Percentiles rank a stretch among this genome's conserved stretches.
Conservation (phyloP, 495 filamentous ascomycete species). For the Pseudotulostoma volvatum region DNA sequence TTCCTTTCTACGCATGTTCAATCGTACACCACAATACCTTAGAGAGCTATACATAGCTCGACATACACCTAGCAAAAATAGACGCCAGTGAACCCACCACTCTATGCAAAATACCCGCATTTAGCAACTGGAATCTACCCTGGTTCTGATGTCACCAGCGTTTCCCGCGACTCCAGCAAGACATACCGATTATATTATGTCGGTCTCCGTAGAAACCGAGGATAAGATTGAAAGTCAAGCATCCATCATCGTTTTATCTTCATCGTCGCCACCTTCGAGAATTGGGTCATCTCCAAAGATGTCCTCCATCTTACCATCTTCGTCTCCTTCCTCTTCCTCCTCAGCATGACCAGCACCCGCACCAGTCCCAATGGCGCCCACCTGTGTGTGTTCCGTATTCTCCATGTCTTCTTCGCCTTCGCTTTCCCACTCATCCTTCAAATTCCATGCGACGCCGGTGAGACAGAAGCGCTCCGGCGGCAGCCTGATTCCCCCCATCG, state of each 20-base stretch:
- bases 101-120: too few species aligned
- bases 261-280: constrained; percentile 29
- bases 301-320: constrained; percentile 46
- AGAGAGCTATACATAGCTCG: too few species aligned
- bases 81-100: too few species aligned
- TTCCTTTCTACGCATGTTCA: too few species aligned
- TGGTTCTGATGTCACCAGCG: too few species aligned
- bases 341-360: constrained; percentile 20
- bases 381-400: constrained; percentile 10
- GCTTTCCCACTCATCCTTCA: constrained; percentile 64
- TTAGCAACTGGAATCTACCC: too few species aligned
- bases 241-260: constrained; percentile 36
- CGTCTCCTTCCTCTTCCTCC: constrained; percentile 30
- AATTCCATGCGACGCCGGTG: constrained; percentile 66
- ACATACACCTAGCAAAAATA: too few species aligned
- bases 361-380: constrained; percentile 8
- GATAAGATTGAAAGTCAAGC: too few species aligned
- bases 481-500: constrained; percentile 55
- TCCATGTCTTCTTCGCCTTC: constrained; percentile 39
- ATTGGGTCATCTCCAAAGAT: constrained; percentile 34
- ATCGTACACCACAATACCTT: too few species aligned
- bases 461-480: constrained; percentile 86
- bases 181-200: too few species aligned
- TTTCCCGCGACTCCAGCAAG: too few species aligned
- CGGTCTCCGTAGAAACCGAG: too few species aligned